phyloP scores from a whole-genome alignment of 495 filamentous ascomycete genomes.

The Physcia stellaris region DNA sequence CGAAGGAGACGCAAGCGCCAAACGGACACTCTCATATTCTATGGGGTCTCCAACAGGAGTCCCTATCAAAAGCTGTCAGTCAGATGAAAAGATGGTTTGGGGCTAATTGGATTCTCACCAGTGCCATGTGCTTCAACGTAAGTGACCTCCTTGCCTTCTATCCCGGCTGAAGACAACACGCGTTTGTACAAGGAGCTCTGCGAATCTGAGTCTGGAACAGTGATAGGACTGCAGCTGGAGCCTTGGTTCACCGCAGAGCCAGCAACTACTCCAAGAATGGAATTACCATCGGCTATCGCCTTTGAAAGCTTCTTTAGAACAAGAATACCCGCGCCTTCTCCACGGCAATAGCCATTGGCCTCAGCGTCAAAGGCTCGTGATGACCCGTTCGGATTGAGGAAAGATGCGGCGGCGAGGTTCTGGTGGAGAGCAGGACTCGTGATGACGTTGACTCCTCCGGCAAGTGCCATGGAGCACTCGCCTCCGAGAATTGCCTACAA shows the following conservation, averaged over 20 bases:
- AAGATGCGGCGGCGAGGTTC: constrained; percentile 24
- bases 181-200: constrained; percentile 17
- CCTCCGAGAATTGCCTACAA: constrained; percentile 17
- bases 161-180: neutral
- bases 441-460: constrained; percentile 30
- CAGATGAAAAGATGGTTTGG: too few relatives aligned
- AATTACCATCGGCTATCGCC: constrained; percentile 48
- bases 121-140: constrained; percentile 31
- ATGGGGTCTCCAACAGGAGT: constrained; percentile 27
- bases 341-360: constrained; percentile 64
- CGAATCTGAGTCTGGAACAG: constrained; percentile 31
- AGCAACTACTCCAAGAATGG: constrained; percentile 48
- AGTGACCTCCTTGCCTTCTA: constrained; percentile 11
- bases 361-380: constrained; percentile 62
- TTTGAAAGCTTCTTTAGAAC: constrained; percentile 51
- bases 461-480: constrained; percentile 27
- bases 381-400: constrained; percentile 27
- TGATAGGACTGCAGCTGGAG: constrained; percentile 53
- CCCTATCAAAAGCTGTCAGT: neutral
- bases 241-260: constrained; percentile 53
- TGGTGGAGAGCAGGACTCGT: constrained; percentile 23
- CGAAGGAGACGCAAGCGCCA: constrained; percentile 17
- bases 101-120: too few relatives aligned
- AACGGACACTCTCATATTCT: constrained; percentile 19
- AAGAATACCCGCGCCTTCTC: constrained; percentile 50